phyloP scores from a whole-genome alignment of 2,329 filamentous ascomycete species.

The Fusarium liriodendri region DNA sequence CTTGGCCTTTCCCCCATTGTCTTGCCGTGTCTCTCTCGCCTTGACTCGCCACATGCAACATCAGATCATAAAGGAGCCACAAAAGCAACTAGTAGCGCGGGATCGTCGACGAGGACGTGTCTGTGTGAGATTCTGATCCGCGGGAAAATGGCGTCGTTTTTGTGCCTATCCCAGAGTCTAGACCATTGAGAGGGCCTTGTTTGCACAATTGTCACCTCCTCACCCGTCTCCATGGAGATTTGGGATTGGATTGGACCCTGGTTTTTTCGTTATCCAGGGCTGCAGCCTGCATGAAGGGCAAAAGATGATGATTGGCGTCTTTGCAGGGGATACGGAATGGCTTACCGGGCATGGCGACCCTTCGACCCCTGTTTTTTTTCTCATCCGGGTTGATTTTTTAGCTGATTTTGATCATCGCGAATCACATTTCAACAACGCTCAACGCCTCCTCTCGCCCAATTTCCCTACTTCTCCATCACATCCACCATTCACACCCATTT shows the following conservation, averaged over 20 bases:
- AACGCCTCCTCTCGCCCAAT: background rate
- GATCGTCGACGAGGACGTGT: background rate
- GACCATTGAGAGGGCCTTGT: background rate
- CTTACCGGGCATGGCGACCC: background rate
- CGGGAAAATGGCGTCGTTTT: background rate
- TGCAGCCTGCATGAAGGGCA: background rate
- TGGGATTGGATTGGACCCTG: constrained; percentile 6
- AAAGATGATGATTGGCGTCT: constrained; percentile 19
- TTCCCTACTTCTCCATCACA: background rate
- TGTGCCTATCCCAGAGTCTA: background rate
- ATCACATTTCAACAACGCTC: background rate
- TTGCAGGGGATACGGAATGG: background rate
- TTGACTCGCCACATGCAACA: background rate
- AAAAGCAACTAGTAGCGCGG: background rate
- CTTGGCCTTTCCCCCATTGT: background rate
- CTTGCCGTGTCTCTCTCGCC: background rate
- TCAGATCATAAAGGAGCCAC: background rate
- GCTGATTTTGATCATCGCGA: background rate
- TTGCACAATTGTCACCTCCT: background rate
- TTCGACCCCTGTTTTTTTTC: background rate
- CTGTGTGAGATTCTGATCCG: constrained; percentile 1
- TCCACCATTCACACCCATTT: background rate
- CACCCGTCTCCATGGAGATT: background rate
- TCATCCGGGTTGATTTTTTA: background rate
- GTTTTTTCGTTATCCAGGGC: background rate